Evolutionary conservation across 345 rosid species (phyloP).

Genomic region (Eucalyptus cloeziana): DNA sequence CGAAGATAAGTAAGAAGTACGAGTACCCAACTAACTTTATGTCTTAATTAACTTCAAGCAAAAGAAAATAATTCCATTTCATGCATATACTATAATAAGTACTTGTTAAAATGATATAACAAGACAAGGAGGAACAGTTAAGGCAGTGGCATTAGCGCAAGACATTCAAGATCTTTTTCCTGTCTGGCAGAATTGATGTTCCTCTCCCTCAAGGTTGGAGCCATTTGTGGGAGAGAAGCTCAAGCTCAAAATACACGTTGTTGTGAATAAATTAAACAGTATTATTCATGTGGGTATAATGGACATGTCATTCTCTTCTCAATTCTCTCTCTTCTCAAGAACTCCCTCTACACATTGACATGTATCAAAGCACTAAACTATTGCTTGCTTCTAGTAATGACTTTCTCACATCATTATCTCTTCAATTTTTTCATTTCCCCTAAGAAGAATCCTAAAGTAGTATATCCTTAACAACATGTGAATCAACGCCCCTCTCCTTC

Average conservation of each 20-base stretch:
- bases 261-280: neutral
- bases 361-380: neutral
- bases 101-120: neutral
- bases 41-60: neutral
- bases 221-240: neutral
- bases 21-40: neutral
- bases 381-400: neutral
- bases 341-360: neutral
- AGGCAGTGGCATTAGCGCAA: neutral
- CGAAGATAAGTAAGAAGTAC: neutral
- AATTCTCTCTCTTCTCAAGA: neutral
- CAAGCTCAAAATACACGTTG: neutral
- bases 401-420: neutral
- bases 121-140: neutral
- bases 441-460: neutral
- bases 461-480: neutral
- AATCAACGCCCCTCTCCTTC: neutral
- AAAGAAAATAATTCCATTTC: neutral
- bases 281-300: neutral
- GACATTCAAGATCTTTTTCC: neutral
- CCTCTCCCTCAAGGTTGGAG: neutral
- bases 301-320: neutral
- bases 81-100: neutral
- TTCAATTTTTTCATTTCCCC: neutral
- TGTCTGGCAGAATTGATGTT: neutral